phyloP scores from a whole-genome alignment of 179 eudicot species.

The Spinacia oleracea region DNA sequence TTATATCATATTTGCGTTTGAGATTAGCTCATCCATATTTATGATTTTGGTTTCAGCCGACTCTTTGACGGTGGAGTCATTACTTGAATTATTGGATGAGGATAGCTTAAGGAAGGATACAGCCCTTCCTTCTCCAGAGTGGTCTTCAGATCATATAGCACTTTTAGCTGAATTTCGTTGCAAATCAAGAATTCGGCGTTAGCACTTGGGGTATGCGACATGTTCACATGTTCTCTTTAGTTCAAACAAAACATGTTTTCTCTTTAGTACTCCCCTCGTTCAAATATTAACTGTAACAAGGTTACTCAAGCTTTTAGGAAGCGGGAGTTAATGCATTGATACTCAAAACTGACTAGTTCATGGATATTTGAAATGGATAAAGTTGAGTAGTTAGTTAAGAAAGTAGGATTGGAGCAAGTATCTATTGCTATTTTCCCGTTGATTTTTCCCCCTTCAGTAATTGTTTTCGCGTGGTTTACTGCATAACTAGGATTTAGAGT shows the following conservation, averaged over 20 bases:
- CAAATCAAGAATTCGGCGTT: slow-evolving; percentile 76
- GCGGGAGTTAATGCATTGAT: neutral
- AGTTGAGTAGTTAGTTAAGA: neutral
- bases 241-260: too few relatives aligned
- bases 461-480: neutral
- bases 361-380: neutral
- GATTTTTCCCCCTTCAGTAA: neutral
- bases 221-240: neutral
- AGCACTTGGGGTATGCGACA: slow-evolving; percentile 31
- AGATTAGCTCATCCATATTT: neutral
- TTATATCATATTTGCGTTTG: neutral
- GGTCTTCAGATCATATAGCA: slow-evolving; percentile 99
- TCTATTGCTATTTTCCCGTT: too few relatives aligned
- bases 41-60: slow-evolving; percentile 63
- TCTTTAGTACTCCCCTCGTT: too few relatives aligned
- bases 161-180: slow-evolving; percentile 97
- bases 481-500: neutral
- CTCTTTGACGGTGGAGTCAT: slow-evolving; percentile 85
- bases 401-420: neutral
- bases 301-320: neutral
- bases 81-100: slow-evolving; percentile 95
- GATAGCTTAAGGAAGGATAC: slow-evolving; percentile 95
- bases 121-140: slow-evolving; percentile 99
- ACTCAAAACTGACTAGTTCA: neutral
- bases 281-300: neutral